These are phyloP conservation scores for Daucus carota DNA, from an alignment of 129 eudicot genomes.

Conservation along the genomic window DH1_v3.0 NC_030384.2:50353001-50353500, in stretches of 20 bases:
- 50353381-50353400: slow-evolving; percentile 95
- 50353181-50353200: slow-evolving; percentile 97
- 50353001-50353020: slow-evolving; percentile 59
- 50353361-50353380: slow-evolving; percentile 97
- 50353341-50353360: slow-evolving; percentile 10
- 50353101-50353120: slow-evolving; percentile 81
- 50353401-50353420: slow-evolving; percentile 58
- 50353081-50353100: too few relatives aligned
- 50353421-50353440: slow-evolving; percentile 22
- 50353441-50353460: slow-evolving; percentile 28
- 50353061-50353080: too few relatives aligned
- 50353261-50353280: not conserved
- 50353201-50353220: slow-evolving; percentile 67
- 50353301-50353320: too few relatives aligned
- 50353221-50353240: slow-evolving; percentile 94
- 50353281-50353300: too few relatives aligned
- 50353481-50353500: slow-evolving; percentile 54
- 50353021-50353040: not conserved
- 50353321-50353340: not conserved
- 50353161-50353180: slow-evolving; percentile 97
- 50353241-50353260: slow-evolving; percentile 49
- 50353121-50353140: slow-evolving; percentile 95
- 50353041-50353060: too few relatives aligned
- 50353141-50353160: slow-evolving; percentile 94
- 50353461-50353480: slow-evolving; percentile 45